Conservation (phyloP, 306 rosid genomes). For the Fagus sylvatica region DNA sequence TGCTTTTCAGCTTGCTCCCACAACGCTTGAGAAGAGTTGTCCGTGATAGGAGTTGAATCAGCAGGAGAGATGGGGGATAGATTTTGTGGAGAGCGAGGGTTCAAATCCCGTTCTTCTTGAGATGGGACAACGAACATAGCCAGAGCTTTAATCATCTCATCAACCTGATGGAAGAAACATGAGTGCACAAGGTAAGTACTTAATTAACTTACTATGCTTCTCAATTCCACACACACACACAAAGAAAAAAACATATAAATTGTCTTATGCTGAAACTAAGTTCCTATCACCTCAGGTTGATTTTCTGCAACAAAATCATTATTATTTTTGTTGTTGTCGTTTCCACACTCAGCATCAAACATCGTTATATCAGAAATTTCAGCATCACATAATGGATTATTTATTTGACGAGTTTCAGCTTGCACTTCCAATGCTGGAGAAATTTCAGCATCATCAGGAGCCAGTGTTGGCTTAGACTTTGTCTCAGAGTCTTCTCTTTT, state of each 20-base stretch:
- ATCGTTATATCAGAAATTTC: neutral
- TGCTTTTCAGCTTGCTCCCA: slow-evolving; percentile 11
- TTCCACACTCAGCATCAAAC: slow-evolving; percentile 13
- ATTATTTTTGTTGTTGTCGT: slow-evolving; percentile 23
- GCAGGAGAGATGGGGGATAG: neutral
- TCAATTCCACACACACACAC: neutral
- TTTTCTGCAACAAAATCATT: slow-evolving; percentile 21
- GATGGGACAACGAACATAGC: neutral
- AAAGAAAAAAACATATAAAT: neutral
- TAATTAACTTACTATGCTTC: too few relatives aligned
- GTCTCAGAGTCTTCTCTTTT: too few relatives aligned
- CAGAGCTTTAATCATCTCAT: neutral
- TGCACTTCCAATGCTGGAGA: slow-evolving; percentile 46
- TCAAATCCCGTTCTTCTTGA: too few relatives aligned
- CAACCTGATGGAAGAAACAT: too few relatives aligned
- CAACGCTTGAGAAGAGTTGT: slow-evolving; percentile 35
- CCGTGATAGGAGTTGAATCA: slow-evolving; percentile 20
- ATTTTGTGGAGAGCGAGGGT: neutral
- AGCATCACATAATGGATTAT: neutral
- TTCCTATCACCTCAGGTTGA: slow-evolving; percentile 45
- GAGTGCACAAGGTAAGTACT: neutral
- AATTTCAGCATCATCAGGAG: too few relatives aligned
- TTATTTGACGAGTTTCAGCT: slow-evolving; percentile 34
- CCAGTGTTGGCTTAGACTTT: slow-evolving; percentile 39
- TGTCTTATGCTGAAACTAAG: slow-evolving; percentile 27